Base-by-base conservation (phyloP, 148 eudicot genomes). In the Fagopyrum esculentum region DNA sequence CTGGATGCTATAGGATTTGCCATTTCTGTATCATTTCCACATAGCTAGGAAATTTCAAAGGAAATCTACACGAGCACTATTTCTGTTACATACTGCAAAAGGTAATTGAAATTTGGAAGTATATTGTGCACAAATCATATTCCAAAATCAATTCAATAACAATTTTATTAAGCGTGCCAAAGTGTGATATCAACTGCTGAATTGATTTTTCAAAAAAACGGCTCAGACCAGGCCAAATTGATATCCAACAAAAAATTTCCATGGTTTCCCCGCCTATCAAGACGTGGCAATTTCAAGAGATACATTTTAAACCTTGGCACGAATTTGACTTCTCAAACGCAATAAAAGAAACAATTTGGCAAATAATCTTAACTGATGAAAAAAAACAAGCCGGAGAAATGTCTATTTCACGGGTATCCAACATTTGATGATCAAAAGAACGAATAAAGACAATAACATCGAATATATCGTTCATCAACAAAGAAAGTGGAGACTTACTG, bases 401-500 rank as follows among this genome's bases (percentile, higher is more conserved):
- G 51, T 48, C 51, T 8, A 48, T 48, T 6, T 48, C 40, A 35
- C 2, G 0, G 40, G 40, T 35, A 35, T 35, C 40, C 30, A 54
- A 13, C 15, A 64, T 8, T 40, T 64, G 13, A 64, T 43, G 70
- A 64, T 35, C 29, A 13, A 40, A 40, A 64, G 46, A 6, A 6
- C 47, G 71, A 49, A 49, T 13, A 40, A 4, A 35, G 46, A 43
- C 0, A 66, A 66, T 2, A 40, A 35, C 4, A 30, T 19, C 10
- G 2, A 11, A 63, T 29, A 15, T 4, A 10, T 57, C 29, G 63
- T 19, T 26, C 63, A 45, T 49, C 17, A 8, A 17, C 69, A 52
- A 43, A 13, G 77, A 77, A 17, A 35, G 71, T 35, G n/a, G 45
- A 57, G 45, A 84, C 87, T 83, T 83, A 94, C 98, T 88, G 82